phyloP scores from a whole-genome alignment of 2,329 filamentous ascomycete species.

The Grosmannia huntii region DNA sequence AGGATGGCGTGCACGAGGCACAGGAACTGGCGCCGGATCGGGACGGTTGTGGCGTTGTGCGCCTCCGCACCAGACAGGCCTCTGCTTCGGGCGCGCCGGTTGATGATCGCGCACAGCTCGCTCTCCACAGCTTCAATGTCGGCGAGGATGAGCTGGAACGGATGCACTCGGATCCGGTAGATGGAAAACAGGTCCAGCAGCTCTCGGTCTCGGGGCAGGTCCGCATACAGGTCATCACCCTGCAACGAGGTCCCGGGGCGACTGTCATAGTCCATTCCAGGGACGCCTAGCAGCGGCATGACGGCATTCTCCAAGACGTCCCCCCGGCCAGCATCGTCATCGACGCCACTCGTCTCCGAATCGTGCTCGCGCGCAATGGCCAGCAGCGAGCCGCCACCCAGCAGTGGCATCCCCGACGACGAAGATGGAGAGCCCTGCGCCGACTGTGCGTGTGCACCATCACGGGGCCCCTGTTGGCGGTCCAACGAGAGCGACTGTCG shows the following conservation, averaged over 20 bases:
- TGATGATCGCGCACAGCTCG: background rate
- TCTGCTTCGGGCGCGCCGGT: background rate
- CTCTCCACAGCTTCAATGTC: background rate
- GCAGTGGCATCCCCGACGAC: background rate
- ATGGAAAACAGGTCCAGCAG: background rate
- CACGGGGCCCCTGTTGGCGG: background rate
- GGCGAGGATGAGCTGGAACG: background rate
- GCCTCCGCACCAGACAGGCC: background rate
- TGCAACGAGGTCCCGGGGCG: background rate
- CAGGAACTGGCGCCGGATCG: background rate
- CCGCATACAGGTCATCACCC: background rate
- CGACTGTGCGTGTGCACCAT: background rate
- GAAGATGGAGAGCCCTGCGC: background rate
- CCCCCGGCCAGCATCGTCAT: background rate
- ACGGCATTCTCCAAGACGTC: background rate
- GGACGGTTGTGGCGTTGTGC: background rate
- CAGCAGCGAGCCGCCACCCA: background rate
- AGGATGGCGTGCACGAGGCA: background rate
- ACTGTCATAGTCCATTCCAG: background rate
- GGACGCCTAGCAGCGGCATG: background rate
- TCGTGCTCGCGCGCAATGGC: background rate
- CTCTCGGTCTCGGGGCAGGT: background rate
- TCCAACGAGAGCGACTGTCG: background rate
- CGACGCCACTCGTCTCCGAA: background rate
- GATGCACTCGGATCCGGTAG: background rate